A percentile compares a stretch with the other conserved stretches of the same genome.
phyloP scores from a whole-genome alignment of 352 stramenopile genomes.

The Aphanomyces stellatus region DNA sequence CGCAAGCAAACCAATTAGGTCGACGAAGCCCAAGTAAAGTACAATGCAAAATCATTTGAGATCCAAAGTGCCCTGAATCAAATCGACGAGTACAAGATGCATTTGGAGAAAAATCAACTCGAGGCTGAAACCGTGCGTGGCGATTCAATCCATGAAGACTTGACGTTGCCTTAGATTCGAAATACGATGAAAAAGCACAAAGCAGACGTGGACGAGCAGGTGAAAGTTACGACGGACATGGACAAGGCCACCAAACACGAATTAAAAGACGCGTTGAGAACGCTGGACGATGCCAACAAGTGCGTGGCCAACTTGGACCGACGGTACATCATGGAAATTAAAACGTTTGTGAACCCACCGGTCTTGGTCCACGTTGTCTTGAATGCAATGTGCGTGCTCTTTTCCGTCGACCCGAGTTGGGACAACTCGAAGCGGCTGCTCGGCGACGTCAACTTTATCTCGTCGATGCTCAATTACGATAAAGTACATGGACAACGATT shows the following conservation, averaged over 20 bases:
- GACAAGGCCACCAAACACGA: constrained; percentile 44
- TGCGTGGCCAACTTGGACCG: constrained; percentile 55
- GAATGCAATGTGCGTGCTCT: constrained; percentile 63
- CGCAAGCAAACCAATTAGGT: no score
- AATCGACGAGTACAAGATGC: constrained; percentile 24
- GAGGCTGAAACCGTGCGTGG: constrained; percentile 27
- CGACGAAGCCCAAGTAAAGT: background rate
- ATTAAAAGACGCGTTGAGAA: constrained; percentile 46
- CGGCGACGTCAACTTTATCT: constrained; percentile 56
- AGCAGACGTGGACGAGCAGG: constrained; percentile 45
- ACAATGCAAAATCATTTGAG: background rate
- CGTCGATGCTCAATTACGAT: constrained; percentile 58
- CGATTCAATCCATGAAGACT: background rate
- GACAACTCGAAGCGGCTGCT: constrained; percentile 58
- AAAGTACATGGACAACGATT: constrained; percentile 23
- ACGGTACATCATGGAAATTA: constrained; percentile 73
- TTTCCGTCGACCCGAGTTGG: constrained; percentile 58
- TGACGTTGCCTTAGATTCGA: constrained; percentile 24
- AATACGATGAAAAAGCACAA: constrained; percentile 57
- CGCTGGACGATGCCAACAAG: constrained; percentile 57
- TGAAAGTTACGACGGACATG: constrained; percentile 53
- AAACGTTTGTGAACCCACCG: constrained; percentile 68
- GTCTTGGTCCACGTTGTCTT: constrained; percentile 61
- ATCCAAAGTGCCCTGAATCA: constrained; percentile 26
- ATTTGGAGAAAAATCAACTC: constrained; percentile 32